Evolutionary conservation across 2,329 filamentous ascomycete genomes (phyloP), one percentile per base, ranked within the genome.

Genomic region (Conoideocrella luteorostrata): DNA sequence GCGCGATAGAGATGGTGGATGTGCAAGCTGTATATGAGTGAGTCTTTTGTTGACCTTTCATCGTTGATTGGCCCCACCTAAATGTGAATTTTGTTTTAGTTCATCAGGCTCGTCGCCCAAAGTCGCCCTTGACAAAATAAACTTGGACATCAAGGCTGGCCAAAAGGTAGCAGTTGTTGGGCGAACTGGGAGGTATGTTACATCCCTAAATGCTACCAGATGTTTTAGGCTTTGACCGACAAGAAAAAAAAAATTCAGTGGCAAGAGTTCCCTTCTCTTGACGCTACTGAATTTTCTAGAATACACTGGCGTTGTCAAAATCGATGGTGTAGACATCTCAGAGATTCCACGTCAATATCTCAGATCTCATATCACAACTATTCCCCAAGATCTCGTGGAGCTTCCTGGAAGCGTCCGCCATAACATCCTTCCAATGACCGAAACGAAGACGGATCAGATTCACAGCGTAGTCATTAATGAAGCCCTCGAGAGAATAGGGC

Each of bases 91-190:
- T 13, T 15, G 10, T 7, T n/a, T 13, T 33, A 33, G 30, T 7
- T 7, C n/a, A 7, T 17, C 30, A 15, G 30, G 30, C 13, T 33
- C 30, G 10, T 15, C n/a, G n/a, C 18, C 30, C 7, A 33, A 33
- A n/a, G 17, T 21, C 7, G 39, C 20, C 5, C 36, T 56, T 5
- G 29, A 47, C 10, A 44, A 47, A 9, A n/a, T 55, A 0, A 44
- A 45, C 2, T 26, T 55, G 3, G 35, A 24, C 12, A 50, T 56
- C 4, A 29, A 47, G 26, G 48, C 53, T 5, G 49, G 49, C 0
- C 47, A 55, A 43, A 54, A 53, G 30, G 45, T 54, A 7, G 51
- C 47, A 9, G 41, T 56, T 2, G 40, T 49, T 36, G 54, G 54
- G 2, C 52, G 53, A 5, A 54, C 52, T 4, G 53, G 53, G 26